phyloP scores from a whole-genome alignment of 352 stramenopile genomes.

The Aphanomyces euteiches region DNA sequence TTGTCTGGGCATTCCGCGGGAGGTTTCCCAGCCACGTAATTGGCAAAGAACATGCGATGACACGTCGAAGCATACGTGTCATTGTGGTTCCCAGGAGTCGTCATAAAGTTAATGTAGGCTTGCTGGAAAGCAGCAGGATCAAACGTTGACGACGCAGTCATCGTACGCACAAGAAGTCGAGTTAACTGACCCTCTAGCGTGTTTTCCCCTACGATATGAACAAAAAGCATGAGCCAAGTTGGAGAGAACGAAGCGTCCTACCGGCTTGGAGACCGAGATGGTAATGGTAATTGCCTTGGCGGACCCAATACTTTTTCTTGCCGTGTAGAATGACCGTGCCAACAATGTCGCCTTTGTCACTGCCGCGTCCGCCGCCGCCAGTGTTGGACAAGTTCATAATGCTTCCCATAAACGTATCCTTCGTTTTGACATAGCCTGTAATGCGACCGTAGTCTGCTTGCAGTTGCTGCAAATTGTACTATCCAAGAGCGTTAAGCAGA shows the following conservation, averaged over 20 bases:
- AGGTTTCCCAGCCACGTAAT: conserved; percentile 44
- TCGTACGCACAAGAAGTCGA: conserved; percentile 50
- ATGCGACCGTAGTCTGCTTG: conserved; percentile 57
- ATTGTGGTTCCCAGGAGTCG: conserved; percentile 61
- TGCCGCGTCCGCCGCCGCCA: conserved; percentile 58
- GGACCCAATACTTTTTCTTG: conserved; percentile 67
- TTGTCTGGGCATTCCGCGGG: conserved; percentile 70
- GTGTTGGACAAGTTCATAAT: conserved; percentile 75
- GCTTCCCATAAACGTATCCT: conserved; percentile 45
- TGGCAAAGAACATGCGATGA: conserved; percentile 85
- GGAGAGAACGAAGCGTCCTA: neutral
- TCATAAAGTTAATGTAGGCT: conserved; percentile 75
- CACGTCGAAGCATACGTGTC: conserved; percentile 78
- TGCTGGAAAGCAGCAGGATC: conserved; percentile 23
- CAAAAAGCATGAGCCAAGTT: neutral
- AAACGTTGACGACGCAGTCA: conserved; percentile 36
- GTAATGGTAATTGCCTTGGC: conserved; percentile 59
- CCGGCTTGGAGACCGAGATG: conserved; percentile 50
- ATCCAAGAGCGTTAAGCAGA: conserved; percentile 26
- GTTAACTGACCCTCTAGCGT: conserved; percentile 61
- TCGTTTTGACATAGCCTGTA: conserved; percentile 51
- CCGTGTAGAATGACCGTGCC: conserved; percentile 77
- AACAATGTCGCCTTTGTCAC: conserved; percentile 47
- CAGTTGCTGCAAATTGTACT: conserved; percentile 57
- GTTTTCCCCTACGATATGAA: conserved; percentile 46